These are phyloP conservation scores for Tricholoma terreum DNA, from an alignment of 768 basidiomycete genomes.

Conservation along the genomic window DNA sequence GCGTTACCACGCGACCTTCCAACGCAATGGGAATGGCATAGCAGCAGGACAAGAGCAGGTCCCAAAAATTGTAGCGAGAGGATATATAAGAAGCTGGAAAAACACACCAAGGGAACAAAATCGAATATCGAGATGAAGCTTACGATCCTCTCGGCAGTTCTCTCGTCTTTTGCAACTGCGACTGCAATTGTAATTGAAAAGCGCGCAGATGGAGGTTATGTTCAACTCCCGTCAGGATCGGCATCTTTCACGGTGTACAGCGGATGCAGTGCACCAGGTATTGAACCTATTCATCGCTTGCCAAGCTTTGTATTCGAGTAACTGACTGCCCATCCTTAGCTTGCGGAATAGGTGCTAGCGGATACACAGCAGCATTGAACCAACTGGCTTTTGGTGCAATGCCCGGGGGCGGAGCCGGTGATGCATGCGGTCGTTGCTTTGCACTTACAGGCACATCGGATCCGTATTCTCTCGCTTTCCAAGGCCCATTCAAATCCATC, in stretches of 20 bases:
- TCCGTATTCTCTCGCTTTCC: constrained; percentile 48
- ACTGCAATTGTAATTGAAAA: constrained; percentile 25
- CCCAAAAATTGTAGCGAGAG: constrained; percentile 20
- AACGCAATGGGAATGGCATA: constrained; percentile 73
- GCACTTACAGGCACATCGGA: constrained; percentile 46
- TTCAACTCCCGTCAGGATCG: constrained; percentile 49
- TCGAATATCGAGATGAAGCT: constrained; percentile 17
- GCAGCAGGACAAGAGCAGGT: constrained; percentile 69
- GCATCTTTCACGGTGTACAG: constrained; percentile 59
- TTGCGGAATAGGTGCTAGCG: constrained; percentile 48
- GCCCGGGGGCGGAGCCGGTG: constrained; percentile 50
- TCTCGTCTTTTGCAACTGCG: constrained; percentile 18
- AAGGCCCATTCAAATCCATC: constrained; percentile 51
- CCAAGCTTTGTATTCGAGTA: neutral
- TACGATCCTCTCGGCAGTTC: constrained; percentile 15
- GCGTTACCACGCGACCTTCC: too few relatives aligned
- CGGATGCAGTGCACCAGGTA: constrained; percentile 49
- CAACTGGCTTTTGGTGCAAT: constrained; percentile 53
- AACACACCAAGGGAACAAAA: neutral
- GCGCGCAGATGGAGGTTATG: constrained; percentile 47
- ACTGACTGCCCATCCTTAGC: too few relatives aligned
- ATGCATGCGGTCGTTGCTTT: constrained; percentile 64
- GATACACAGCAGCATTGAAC: constrained; percentile 55
- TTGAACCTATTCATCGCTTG: too few relatives aligned
- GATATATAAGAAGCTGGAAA: constrained; percentile 8